These are phyloP conservation scores for Lipomyces kockii DNA, from an alignment of 805 yeast species.

Conservation along the genomic window DNA sequence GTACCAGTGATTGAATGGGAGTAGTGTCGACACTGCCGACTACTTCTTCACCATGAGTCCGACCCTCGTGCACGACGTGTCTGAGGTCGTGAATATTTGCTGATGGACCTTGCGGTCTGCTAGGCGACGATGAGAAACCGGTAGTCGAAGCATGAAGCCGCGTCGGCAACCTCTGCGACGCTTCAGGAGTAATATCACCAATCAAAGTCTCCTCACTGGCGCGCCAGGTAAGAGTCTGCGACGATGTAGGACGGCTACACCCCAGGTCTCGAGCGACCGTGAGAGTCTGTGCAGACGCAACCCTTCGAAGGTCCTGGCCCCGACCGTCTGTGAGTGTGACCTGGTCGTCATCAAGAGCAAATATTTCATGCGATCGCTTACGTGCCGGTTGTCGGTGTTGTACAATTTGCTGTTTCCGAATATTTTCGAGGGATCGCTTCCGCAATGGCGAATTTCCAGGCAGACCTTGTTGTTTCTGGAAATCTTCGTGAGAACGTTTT, in stretches of 20 bases:
- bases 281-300: background rate
- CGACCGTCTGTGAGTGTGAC: background rate
- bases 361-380: background rate
- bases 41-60: background rate
- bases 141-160: background rate
- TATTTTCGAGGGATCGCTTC: background rate
- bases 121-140: background rate
- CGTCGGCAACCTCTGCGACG: background rate
- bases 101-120: background rate
- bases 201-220: background rate
- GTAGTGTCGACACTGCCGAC: background rate
- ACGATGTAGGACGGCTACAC: background rate
- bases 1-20: background rate
- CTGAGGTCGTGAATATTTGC: background rate
- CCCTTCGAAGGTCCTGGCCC: background rate
- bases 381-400: background rate
- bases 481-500: background rate
- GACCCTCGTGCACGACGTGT: background rate
- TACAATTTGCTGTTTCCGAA: background rate
- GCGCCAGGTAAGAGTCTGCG: background rate
- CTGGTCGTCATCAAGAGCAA: background rate
- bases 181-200: background rate
- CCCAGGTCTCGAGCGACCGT: background rate
- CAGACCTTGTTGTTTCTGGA: background rate
- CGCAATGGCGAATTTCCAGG: background rate